phyloP scores from a whole-genome alignment of 169 alveolate genomes.

The Fabrea salina region DNA sequence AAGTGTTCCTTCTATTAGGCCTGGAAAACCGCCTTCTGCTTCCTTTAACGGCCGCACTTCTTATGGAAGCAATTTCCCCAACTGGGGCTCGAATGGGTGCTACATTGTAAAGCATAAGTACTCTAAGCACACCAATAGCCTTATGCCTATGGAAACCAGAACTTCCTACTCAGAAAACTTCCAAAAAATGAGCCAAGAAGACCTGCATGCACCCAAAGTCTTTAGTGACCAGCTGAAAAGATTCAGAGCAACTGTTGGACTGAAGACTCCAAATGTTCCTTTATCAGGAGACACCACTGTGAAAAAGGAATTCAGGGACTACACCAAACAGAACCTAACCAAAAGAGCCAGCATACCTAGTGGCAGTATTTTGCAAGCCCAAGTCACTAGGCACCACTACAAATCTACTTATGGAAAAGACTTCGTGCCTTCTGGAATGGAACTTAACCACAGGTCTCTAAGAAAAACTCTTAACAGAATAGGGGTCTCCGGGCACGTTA shows the following conservation, averaged over 20 bases:
- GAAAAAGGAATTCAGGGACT: slow-evolving; percentile 12
- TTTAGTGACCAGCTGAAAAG: not conserved
- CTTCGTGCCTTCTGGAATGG: not conserved
- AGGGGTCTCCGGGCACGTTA: too few relatives aligned
- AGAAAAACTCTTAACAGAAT: not conserved
- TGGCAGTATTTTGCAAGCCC: not conserved
- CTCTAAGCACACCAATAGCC: not conserved
- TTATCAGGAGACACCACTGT: not conserved
- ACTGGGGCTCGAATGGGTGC: slow-evolving; percentile 10
- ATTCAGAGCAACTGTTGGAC: not conserved
- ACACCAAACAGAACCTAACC: not conserved
- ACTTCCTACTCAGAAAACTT: slow-evolving; percentile 11
- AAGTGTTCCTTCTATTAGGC: not conserved
- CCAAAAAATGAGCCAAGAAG: not conserved
- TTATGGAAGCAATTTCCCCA: not conserved
- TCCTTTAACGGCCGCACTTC: not conserved
- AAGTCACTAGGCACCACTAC: not conserved
- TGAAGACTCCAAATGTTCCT: slow-evolving; percentile 3
- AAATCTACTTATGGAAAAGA: not conserved
- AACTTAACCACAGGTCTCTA: slow-evolving; percentile 1
- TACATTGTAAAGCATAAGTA: slow-evolving; percentile 21
- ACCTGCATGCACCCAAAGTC: not conserved
- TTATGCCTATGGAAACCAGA: not conserved
- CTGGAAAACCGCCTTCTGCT: not conserved
- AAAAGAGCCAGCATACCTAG: not conserved